A percentile compares a stretch with the other conserved stretches of the same genome.
These are phyloP conservation scores for Globisporangium solare DNA, from an alignment of 352 stramenopile genomes.

Conservation along the genomic window DNA sequence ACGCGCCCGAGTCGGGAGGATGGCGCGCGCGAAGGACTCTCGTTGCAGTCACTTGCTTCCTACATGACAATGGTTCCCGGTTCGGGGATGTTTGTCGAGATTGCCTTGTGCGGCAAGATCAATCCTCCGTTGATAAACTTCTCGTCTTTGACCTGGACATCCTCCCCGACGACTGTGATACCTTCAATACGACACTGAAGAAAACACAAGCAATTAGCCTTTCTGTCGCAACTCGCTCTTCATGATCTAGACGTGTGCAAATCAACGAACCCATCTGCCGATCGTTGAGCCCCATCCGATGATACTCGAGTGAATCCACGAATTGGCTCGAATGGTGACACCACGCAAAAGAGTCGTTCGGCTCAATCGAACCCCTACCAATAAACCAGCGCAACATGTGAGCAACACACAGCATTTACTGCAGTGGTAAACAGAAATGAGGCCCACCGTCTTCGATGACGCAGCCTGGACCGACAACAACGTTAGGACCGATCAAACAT, in stretches of 20 bases:
- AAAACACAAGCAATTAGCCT: conserved; percentile 1
- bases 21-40: too few relatives aligned
- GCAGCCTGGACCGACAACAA: conserved; percentile 76
- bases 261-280: conserved; percentile 57
- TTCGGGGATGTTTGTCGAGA: conserved; percentile 81
- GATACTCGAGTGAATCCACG: conserved; percentile 86
- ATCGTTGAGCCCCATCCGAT: conserved; percentile 88
- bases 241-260: not conserved
- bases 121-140: conserved; percentile 87
- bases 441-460: conserved; percentile 76
- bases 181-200: conserved; percentile 77
- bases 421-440: not conserved
- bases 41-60: not conserved
- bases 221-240: not conserved
- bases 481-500: conserved; percentile 82
- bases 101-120: conserved; percentile 86
- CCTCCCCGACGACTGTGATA: conserved; percentile 80
- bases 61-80: conserved; percentile 89
- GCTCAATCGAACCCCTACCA: conserved; percentile 70
- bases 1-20: too few relatives aligned
- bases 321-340: conserved; percentile 75
- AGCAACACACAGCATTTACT: not conserved
- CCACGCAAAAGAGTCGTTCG: conserved; percentile 73
- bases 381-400: not conserved
- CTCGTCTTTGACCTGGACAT: conserved; percentile 86